These are phyloP conservation scores for Haplosporangium gracile DNA, from an alignment of 192 early-diverging fungal species.

Conservation along the genomic window DNA sequence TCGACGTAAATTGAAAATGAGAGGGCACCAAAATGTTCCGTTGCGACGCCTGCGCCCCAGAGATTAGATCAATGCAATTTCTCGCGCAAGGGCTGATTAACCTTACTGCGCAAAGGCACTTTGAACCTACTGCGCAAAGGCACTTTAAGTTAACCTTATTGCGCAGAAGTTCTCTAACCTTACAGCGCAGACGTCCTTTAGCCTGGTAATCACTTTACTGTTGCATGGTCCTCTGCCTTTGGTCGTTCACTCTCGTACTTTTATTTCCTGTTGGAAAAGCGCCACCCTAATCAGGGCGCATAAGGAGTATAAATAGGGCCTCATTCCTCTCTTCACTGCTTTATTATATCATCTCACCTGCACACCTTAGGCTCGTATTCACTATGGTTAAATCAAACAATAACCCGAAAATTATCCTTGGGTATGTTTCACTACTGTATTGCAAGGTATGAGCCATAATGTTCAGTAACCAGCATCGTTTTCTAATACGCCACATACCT, in stretches of 20 bases:
- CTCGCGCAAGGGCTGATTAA: too few relatives aligned
- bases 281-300: neutral
- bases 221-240: slow-evolving; percentile 6
- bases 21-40: too few relatives aligned
- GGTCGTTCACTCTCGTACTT: neutral
- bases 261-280: neutral
- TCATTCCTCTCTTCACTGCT: neutral
- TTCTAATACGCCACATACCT: neutral
- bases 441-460: slow-evolving; percentile 2
- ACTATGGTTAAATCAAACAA: slow-evolving; percentile 1
- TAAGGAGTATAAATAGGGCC: too few relatives aligned
- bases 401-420: neutral
- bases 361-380: too few relatives aligned
- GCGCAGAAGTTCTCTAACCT: neutral
- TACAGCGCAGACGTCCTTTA: neutral
- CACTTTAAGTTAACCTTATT: neutral
- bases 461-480: neutral
- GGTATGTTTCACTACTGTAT: slow-evolving; percentile 2
- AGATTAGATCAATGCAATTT: too few relatives aligned
- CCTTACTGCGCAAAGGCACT: too few relatives aligned
- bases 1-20: too few relatives aligned
- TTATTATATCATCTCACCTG: neutral
- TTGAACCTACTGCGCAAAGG: too few relatives aligned
- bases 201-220: neutral
- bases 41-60: too few relatives aligned